Conservation (phyloP, 2,329 filamentous ascomycete species). For the Neofusicoccum ribis region DNA sequence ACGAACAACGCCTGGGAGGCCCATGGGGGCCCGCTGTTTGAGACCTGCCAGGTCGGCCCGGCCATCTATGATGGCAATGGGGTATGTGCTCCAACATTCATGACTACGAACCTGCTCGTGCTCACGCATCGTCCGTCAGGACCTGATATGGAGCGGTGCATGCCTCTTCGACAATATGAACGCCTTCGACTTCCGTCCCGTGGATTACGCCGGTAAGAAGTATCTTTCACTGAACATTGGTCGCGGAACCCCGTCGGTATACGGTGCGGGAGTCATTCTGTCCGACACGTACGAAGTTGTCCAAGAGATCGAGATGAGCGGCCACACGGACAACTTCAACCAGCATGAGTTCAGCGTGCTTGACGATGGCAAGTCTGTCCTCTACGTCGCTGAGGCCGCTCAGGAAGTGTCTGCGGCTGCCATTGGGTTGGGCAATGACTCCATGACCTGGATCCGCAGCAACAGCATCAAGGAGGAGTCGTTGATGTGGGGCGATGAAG, state of each 20-base stretch:
- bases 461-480: slow-evolving; percentile 44
- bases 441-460: slow-evolving; percentile 33
- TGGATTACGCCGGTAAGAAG: slow-evolving; percentile 48
- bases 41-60: slow-evolving; percentile 31
- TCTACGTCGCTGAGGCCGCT: slow-evolving; percentile 42
- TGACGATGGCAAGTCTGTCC: slow-evolving; percentile 42
- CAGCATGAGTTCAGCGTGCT: slow-evolving; percentile 56
- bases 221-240: slow-evolving; percentile 49
- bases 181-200: slow-evolving; percentile 47
- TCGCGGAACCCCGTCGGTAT: slow-evolving; percentile 53
- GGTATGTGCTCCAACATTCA: slow-evolving; percentile 52
- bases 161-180: slow-evolving; percentile 46
- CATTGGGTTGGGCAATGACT: slow-evolving; percentile 36
- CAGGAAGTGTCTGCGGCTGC: neutral
- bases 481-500: slow-evolving; percentile 45
- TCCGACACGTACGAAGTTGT: slow-evolving; percentile 52
- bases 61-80: slow-evolving; percentile 27
- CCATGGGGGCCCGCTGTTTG: neutral
- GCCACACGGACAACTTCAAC: slow-evolving; percentile 44
- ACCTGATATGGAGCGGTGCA: slow-evolving; percentile 54
- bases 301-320: slow-evolving; percentile 42
- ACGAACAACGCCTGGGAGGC: slow-evolving; percentile 13
- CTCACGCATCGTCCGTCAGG: slow-evolving; percentile 21
- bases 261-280: slow-evolving; percentile 55
- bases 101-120: neutral